These are phyloP conservation scores for Camelina laxa DNA, from an alignment of 345 rosid species.

Conservation along the genomic window DNA sequence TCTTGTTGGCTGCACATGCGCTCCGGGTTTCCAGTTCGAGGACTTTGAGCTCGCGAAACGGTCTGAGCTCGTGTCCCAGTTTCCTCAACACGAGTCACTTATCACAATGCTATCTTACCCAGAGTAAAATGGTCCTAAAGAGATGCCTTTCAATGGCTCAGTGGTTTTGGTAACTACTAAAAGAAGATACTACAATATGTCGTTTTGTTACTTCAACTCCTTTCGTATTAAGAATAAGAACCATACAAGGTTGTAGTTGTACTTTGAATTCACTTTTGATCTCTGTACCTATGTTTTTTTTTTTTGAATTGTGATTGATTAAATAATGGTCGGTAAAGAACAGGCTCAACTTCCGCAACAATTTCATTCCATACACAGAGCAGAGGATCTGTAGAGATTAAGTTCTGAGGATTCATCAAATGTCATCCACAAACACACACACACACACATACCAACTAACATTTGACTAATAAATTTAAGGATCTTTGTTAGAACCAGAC, in stretches of 20 bases:
- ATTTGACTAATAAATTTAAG: neutral
- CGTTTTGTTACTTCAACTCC: conserved; percentile 7
- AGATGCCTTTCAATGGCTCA: neutral
- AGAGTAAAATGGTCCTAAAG: conserved; percentile 34
- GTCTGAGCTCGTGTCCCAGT: conserved; percentile 59
- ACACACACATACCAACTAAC: conserved; percentile 19
- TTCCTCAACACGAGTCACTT: conserved; percentile 59
- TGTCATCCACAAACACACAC: neutral
- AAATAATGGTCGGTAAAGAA: conserved; percentile 7
- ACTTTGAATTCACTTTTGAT: neutral
- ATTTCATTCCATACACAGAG: conserved; percentile 16
- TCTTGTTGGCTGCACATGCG: conserved; percentile 91
- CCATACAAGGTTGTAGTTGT: conserved; percentile 4
- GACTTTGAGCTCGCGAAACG: conserved; percentile 83
- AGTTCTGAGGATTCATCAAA: conserved; percentile 13
- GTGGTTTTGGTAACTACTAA: neutral
- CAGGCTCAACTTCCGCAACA: neutral
- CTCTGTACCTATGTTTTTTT: neutral
- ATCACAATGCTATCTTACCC: conserved; percentile 64
- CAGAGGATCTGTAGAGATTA: neutral
- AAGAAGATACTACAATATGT: neutral
- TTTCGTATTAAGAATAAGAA: neutral
- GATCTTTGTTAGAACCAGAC: too few species aligned
- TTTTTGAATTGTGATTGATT: conserved; percentile 5
- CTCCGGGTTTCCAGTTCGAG: conserved; percentile 90